Conservation (phyloP, 805 yeast species). For the Suhomyces sp. region DNA sequence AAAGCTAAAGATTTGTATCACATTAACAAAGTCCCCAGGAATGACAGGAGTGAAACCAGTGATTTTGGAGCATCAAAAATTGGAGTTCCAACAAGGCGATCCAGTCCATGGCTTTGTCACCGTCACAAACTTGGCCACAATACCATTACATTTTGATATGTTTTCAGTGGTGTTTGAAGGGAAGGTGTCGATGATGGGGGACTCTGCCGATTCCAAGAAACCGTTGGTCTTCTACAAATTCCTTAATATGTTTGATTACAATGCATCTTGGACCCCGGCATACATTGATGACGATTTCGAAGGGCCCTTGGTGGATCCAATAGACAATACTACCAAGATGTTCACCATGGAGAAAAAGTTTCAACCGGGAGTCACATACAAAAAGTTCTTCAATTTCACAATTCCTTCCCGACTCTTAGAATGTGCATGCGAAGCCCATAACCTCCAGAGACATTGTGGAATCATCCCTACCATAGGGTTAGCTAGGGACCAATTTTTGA, state of each 20-base stretch:
- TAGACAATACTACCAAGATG: slow-evolving; percentile 19
- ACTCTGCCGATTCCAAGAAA: slow-evolving; percentile 15
- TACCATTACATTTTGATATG: slow-evolving; percentile 26
- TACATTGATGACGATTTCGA: slow-evolving; percentile 11
- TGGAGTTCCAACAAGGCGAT: slow-evolving; percentile 29
- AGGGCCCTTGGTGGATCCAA: slow-evolving; percentile 16
- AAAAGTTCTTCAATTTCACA: slow-evolving; percentile 27
- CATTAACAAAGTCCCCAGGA: slow-evolving; percentile 18
- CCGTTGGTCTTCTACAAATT: slow-evolving; percentile 28
- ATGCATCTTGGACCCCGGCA: slow-evolving; percentile 33
- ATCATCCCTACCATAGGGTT: slow-evolving; percentile 26
- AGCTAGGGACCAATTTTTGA: slow-evolving; percentile 25
- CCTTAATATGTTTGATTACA: slow-evolving; percentile 31
- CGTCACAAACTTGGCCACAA: slow-evolving; percentile 16
- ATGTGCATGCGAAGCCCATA: slow-evolving; percentile 28
- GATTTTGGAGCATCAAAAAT: slow-evolving; percentile 15
- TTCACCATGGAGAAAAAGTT: slow-evolving; percentile 18
- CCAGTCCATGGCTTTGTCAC: slow-evolving; percentile 24
- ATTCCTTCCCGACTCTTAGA: slow-evolving; percentile 28
- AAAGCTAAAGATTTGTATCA: slow-evolving; percentile 18
- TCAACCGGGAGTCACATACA: slow-evolving; percentile 23
- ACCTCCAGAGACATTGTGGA: slow-evolving; percentile 23
- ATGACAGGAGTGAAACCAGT: slow-evolving; percentile 16
- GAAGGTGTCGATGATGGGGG: slow-evolving; percentile 23
- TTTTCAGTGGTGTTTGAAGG: slow-evolving; percentile 31